Base-by-base conservation (phyloP, 768 basidiomycete genomes). In the Suillus luteus region DNA sequence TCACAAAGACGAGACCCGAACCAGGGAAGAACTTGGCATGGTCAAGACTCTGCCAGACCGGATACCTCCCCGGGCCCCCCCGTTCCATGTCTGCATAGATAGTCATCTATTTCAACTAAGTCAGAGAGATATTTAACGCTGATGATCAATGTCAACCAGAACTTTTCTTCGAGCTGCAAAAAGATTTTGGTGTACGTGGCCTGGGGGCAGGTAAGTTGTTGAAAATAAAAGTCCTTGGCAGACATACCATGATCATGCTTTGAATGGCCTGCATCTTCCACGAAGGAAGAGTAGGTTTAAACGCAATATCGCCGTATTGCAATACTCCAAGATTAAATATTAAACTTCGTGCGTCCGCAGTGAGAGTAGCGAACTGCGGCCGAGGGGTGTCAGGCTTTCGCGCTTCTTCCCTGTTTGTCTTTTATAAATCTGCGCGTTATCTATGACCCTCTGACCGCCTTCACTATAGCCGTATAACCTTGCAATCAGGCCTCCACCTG, bases 241-340 rank as follows among this genome's bases (percentile, higher is more conserved):
- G n/a, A 52, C 74, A 54, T 35, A 82, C 86, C 88, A 90, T 89
- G 14, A 78, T 77, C 73, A 88, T 83, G 62, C 81, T 82, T 38
- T 84, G 81, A 43, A 89, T 84, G 5, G 87, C 88, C 62, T 89
- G 87, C n/a, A 77, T 62, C 70, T 90, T 90, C 78, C 82, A 90
- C 72, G 76, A 68, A 35, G 88, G 89, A 22, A 89, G 70, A 10
- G 74, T 27, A 2, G 89, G 89, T 49, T 80, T 69, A 66, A 88
- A 90, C 3, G 59, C 63, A 5, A 90, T 83, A 64, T 89, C 87
- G 35, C 81, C 75, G 62, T 87, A 78, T 74, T 91, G 89, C 61
- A 91, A 76, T 10, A 91, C 89, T 0, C 89, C 89, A 1, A 88
- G 71, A 65, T 87, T 89, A 74, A 90, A 90, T n/a, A n/a, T n/a